Conservation (phyloP, 192 early-diverging fungal species). For the Podila verticillata region DNA sequence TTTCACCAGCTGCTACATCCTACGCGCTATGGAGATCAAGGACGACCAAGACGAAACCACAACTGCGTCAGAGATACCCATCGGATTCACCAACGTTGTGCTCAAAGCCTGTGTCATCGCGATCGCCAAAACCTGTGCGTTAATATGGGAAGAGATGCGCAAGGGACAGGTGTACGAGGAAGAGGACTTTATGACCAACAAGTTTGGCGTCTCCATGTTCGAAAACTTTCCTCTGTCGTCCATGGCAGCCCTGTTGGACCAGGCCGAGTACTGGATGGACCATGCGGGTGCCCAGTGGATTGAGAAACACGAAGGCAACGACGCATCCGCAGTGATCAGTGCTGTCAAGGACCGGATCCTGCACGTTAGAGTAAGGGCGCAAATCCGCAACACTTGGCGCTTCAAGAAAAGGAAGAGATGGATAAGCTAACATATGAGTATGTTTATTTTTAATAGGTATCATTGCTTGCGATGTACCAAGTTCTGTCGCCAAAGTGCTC, state of each 20-base stretch:
- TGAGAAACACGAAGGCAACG: constrained; percentile 1
- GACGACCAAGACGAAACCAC: constrained; percentile 6
- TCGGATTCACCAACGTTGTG: constrained; percentile 50
- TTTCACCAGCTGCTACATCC: constrained; percentile 65
- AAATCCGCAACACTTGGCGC: too few relatives aligned
- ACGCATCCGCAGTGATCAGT: background rate
- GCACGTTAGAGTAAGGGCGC: constrained; percentile 28
- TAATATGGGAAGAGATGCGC: constrained; percentile 65
- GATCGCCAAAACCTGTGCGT: constrained; percentile 58
- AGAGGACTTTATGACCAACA: constrained; percentile 69
- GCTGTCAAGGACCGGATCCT: constrained; percentile 23
- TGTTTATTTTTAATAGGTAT: constrained; percentile 24
- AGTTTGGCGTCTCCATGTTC: constrained; percentile 59
- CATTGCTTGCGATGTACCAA: constrained; percentile 54
- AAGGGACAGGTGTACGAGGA: constrained; percentile 69
- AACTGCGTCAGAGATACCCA: constrained; percentile 8
- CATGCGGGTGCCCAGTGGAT: constrained; percentile 44
- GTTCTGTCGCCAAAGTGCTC: constrained; percentile 53
- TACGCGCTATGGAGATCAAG: constrained; percentile 51
- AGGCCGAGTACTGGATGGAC: constrained; percentile 52
- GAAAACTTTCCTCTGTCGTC: constrained; percentile 52
- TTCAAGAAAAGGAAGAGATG: too few relatives aligned
- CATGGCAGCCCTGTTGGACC: constrained; percentile 45
- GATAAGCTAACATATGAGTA: too few relatives aligned
- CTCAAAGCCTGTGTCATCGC: constrained; percentile 60